Evolutionary conservation across 129 eudicot genomes (phyloP), one percentile per base, ranked within the genome.

Genomic region (Saussurea involucrata): DNA sequence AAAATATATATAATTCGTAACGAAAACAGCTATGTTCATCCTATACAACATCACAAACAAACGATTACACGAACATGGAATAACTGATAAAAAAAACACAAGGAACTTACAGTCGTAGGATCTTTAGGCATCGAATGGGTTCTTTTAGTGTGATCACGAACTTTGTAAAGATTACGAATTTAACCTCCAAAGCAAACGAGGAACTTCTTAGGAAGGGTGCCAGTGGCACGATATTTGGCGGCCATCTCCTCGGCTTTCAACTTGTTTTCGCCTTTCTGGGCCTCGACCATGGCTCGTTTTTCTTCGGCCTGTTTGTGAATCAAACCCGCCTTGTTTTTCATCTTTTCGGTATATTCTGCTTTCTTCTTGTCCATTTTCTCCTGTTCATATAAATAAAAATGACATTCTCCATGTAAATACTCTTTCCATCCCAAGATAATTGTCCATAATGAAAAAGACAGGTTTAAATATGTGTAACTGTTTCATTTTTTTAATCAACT

Each of bases 271-370:
- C 88, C 84, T n/a, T 83, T 86, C 69, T 67, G 78, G 32, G 98
- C 96, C 36, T 78, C 88, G 24, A 91, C 87, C 86, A 86, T 81
- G 12, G 97, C 98, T 75, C 93, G 79, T 82, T 91, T 91, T 83
- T 91, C 97, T 65, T 94, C 96, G 18, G 97, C 97, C 78, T 84
- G 79, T 83, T 91, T 87, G 85, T 91, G 98, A 81, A 94, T 49
- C 29, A 46, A 25, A 68, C 96, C 92, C 4, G 72, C 81, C 77
- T 76, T 84, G 88, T 94, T 94, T 58, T 83, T 91, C 90, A 86
- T 83, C 68, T 83, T 94, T 78, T 91, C 97, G 24, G 83, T 92
- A 53, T 89, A 87, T 46, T 87, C 93, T 69, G 97, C 97, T 75
- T 87, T 91, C 87, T 94, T 94, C 83, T 85, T 87, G 81, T 89